Base-by-base conservation (phyloP, 75 land plant species). In the Pinus albicaulis region DNA sequence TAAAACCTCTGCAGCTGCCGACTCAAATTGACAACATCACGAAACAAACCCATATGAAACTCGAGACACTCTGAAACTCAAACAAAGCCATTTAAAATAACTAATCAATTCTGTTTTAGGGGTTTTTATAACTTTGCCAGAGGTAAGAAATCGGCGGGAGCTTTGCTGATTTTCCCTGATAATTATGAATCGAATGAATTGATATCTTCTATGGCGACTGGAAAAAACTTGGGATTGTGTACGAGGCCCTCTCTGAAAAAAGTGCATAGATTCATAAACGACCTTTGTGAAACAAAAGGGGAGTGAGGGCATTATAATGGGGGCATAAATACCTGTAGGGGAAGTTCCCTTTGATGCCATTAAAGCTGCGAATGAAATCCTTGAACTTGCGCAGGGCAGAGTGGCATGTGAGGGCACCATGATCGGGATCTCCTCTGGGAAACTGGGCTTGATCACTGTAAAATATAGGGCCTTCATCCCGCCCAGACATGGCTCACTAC, bases 381-480 rank as follows among this genome's bases (percentile, higher is more conserved):
- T 95, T 95, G 82, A 98, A 89, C 75, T 98, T 98, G 76, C 82
- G 89, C 69, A 91, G 91, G 70, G 87, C 81, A 56, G 96, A 52
- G 82, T 95, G 99, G 71, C 84, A 86, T 16, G 86, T 82, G 66
- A 80, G 80, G 17, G 81, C 72, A 17, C 81, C 81, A 7, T 82
- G 69, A 12, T 85, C 85, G 31, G 80, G 77, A 17, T 81, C 89
- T 59, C 85, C 82, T 25, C 72, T 68, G 8, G 90, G 92, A 70
- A 85, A 94, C 80, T 89, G 92, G 0, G 95, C 92, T 72, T 94
- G 99, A 80, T 98, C 98, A 86, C 99, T 98, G 94, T 98, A 98
- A 87, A 88, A 98, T 58, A 98, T 91, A 12, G 83, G 87, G 25
- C 99, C 99, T 69, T 97, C 99, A 77, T 98, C 99, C 98, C 98